These are phyloP conservation scores for Eragrostis nindensis DNA, from an alignment of 176 grass and related monocot genomes.

Conservation along the genomic window DNA sequence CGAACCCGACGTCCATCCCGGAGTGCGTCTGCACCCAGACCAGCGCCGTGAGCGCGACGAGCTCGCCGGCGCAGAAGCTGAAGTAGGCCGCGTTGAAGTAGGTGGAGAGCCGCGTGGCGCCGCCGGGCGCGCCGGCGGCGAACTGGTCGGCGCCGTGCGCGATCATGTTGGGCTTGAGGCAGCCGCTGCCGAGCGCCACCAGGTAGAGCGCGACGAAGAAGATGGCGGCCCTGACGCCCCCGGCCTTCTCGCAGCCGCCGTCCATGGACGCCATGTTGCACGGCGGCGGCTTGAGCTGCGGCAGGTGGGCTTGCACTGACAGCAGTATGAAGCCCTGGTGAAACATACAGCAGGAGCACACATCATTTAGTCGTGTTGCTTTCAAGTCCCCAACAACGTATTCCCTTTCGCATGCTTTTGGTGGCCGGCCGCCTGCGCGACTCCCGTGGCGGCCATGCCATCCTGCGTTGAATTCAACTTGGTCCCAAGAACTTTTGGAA, in stretches of 20 bases:
- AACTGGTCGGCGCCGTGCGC: background rate
- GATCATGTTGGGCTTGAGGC: background rate
- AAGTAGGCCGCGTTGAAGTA: background rate
- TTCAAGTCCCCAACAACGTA: background rate
- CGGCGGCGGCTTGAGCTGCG: background rate
- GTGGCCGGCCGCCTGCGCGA: constrained; percentile 13
- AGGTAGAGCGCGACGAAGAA: background rate
- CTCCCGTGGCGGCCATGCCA: background rate
- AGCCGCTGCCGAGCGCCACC: background rate
- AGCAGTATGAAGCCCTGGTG: background rate
- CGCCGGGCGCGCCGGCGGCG: no score
- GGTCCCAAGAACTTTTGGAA: constrained; percentile 32
- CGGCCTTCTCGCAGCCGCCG: background rate
- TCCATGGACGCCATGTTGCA: background rate
- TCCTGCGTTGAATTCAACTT: constrained; percentile 51
- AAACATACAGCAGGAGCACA: background rate
- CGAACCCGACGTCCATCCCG: background rate
- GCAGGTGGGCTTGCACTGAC: background rate
- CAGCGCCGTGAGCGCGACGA: background rate
- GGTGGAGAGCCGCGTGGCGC: no score
- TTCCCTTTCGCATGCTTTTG: constrained; percentile 30
- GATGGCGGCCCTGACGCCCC: background rate
- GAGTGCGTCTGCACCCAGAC: background rate
- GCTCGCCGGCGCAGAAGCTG: background rate
- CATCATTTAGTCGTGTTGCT: constrained; percentile 32